A percentile compares a stretch with the other conserved stretches of the same genome.
phyloP scores from a whole-genome alignment of 441 rosid genomes.

The Adansonia rubrostipa region DNA sequence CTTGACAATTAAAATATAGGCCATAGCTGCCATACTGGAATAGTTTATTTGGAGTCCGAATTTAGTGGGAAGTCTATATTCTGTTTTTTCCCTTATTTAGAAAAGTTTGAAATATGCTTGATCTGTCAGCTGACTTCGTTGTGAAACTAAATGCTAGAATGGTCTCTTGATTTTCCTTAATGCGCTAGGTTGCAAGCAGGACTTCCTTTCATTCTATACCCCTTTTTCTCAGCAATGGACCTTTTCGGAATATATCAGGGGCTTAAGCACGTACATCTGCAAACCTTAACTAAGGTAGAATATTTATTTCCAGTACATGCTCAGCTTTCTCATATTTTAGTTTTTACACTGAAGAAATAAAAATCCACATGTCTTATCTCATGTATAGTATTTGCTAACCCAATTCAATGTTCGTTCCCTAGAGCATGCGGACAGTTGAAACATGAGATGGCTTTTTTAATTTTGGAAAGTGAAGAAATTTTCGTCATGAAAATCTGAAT shows the following conservation, averaged over 20 bases:
- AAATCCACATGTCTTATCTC: background rate
- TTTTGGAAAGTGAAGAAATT: background rate
- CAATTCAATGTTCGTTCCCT: background rate
- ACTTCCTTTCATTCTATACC: conserved; percentile 76
- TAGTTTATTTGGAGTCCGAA: background rate
- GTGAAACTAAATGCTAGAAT: conserved; percentile 11
- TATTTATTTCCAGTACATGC: conserved; percentile 6
- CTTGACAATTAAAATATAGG: background rate
- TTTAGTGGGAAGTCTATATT: background rate
- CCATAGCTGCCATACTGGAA: background rate
- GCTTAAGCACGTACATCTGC: conserved; percentile 81
- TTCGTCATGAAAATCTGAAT: background rate
- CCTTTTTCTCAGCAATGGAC: conserved; percentile 77
- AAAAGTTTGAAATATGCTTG: conserved; percentile 12
- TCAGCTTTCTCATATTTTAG: background rate
- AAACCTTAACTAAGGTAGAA: conserved; percentile 83
- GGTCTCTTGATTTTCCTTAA: conserved; percentile 30
- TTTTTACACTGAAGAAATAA: background rate
- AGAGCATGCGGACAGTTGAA: conserved; percentile 1
- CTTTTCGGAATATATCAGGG: conserved; percentile 88
- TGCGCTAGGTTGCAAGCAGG: conserved; percentile 65
- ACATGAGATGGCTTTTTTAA: background rate
- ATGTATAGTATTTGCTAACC: background rate
- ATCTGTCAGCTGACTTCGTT: conserved; percentile 18
- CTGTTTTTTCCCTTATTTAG: background rate